Base-by-base conservation (phyloP, 2,329 filamentous ascomycete genomes). In the Calonectria naviculata region DNA sequence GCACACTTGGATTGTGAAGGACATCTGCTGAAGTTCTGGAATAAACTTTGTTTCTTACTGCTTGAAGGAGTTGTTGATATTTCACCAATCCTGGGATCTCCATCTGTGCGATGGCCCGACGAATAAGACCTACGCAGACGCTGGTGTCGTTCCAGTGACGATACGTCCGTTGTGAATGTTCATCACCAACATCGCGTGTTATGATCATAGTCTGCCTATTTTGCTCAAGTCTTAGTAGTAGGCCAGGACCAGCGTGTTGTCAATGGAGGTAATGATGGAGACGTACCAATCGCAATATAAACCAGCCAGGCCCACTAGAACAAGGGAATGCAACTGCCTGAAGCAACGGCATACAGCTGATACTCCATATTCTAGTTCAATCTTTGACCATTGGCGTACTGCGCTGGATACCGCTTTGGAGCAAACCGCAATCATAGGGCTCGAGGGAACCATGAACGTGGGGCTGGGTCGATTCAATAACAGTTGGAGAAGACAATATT, bases 281-380 rank as follows among this genome's bases (percentile, higher is more conserved):
- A 41, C 60, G 15, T 65, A 77, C 77, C 76, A 78, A 42, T 78
- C 75, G n/a, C 77, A 78, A 34, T 78, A 78, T 13, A 78, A 47
- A 5, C 71, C 76, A 21, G 75, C 76, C 0, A 78, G 64, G 1
- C 74, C 77, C 7, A 75, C 75, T 15, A 79, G 58, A 1, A 78
- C 34, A 5, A 76, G 69, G 1, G 67, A 61, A 36, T 78, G 77
- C 15, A 79, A 63, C 31, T 77, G 73, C 6, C 74, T 66, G 26
- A 73, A 76, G 47, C 71, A 77, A 2, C 73, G 65, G 21, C 73
- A 76, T 1, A 76, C 67, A 10, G 77, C 72, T 5, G 60, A 62
- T 12, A 76, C 65, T 7, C 76, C 76, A 46, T 71, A 54, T 6
- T 71, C 42, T 6, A 62, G 19, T 36, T 72, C 68, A 36, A 78